A percentile compares a stretch with the other conserved stretches of the same genome.
Evolutionary conservation across 2,329 filamentous ascomycete species (phyloP).

Genomic region (Samsoniella hepiali): DNA sequence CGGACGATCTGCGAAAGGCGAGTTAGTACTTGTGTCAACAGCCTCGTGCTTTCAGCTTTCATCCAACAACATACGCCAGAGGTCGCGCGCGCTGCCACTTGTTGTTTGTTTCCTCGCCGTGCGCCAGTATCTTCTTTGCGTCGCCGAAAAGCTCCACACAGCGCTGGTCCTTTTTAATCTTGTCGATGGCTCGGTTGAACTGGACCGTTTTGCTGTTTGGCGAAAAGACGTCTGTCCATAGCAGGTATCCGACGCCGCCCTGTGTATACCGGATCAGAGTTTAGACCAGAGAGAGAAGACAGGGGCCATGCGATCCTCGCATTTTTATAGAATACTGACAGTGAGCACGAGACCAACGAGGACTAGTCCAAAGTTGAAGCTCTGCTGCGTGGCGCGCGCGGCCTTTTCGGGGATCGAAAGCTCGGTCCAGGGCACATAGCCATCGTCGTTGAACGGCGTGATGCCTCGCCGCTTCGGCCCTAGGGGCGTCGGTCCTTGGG

Average conservation of each 20-base stretch:
- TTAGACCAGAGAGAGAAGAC: background rate
- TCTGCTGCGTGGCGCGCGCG: constrained; percentile 82
- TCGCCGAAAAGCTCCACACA: constrained; percentile 75
- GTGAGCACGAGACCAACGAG: constrained; percentile 72
- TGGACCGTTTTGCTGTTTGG: constrained; percentile 80
- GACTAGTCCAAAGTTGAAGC: constrained; percentile 80
- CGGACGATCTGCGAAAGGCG: constrained; percentile 51
- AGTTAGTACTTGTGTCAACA: constrained; percentile 26
- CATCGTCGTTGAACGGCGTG: constrained; percentile 83
- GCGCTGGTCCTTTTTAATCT: constrained; percentile 67
- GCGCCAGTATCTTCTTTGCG: constrained; percentile 70
- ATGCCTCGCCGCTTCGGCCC: constrained; percentile 62
- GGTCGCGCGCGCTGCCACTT: constrained; percentile 72
- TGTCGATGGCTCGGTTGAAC: constrained; percentile 82
- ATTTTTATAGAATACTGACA: constrained; percentile 44
- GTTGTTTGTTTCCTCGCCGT: constrained; percentile 76
- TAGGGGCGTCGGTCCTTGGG: constrained; percentile 36
- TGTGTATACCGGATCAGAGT: constrained; percentile 32
- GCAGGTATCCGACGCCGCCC: constrained; percentile 73
- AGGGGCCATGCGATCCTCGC: background rate
- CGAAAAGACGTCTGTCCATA: constrained; percentile 81
- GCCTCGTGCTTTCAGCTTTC: background rate
- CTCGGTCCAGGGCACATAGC: constrained; percentile 74
- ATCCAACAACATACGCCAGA: constrained; percentile 46
- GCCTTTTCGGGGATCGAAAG: constrained; percentile 75